These are phyloP conservation scores for Lyophyllum atratum DNA, from an alignment of 768 basidiomycete genomes.

Conservation along the genomic window DNA sequence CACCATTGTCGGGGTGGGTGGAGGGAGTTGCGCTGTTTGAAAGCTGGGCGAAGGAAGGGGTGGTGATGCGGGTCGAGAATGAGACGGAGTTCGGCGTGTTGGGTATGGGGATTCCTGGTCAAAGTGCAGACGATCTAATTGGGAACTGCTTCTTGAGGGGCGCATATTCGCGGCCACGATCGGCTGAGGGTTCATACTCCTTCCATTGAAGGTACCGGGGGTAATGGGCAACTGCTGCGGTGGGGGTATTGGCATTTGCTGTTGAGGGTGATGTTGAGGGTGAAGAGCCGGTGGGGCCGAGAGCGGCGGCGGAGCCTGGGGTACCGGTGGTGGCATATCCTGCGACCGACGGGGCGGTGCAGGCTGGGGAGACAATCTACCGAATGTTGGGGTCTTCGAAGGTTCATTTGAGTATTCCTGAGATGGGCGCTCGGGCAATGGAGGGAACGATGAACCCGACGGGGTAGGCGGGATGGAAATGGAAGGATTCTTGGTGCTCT, in stretches of 20 bases:
- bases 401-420: constrained; percentile 39
- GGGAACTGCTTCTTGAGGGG: constrained; percentile 29
- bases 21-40: constrained; percentile 8
- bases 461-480: constrained; percentile 50
- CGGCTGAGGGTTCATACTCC: constrained; percentile 28
- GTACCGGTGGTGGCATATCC: constrained; percentile 22
- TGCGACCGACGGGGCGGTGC: constrained; percentile 18
- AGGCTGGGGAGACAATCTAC: constrained; percentile 27
- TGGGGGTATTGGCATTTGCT: constrained; percentile 1
- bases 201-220: constrained; percentile 15
- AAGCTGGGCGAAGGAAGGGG: constrained; percentile 31
- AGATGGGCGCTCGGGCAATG: constrained; percentile 39
- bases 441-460: constrained; percentile 20
- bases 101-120: constrained; percentile 79
- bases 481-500: constrained; percentile 57
- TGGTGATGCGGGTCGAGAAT: constrained; percentile 23
- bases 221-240: constrained; percentile 14
- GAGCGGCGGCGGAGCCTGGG: constrained; percentile 15
- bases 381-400: constrained; percentile 27
- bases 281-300: constrained; percentile 17
- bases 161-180: constrained; percentile 45
- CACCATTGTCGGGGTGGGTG: constrained; percentile 16
- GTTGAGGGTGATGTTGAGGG: constrained; percentile 3
- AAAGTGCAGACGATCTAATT: constrained; percentile 57
- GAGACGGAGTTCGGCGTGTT: constrained; percentile 29